Conservation (phyloP, 306 rosid species). For the Rubus parviflorus region DNA sequence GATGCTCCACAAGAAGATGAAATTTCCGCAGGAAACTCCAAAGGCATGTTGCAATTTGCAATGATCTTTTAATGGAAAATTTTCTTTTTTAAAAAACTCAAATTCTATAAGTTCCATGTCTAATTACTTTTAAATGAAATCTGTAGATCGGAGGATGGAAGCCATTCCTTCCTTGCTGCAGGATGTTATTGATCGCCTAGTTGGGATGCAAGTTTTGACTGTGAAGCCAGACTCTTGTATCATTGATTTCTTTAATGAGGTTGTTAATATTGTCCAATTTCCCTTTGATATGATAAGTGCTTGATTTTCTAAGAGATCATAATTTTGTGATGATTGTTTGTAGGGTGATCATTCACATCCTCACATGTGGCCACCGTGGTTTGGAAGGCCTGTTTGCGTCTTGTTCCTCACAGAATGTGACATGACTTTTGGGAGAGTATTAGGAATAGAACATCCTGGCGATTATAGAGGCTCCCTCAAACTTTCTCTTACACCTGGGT, state of each 20-base stretch:
- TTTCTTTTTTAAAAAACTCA: background rate
- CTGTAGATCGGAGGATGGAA: slow-evolving; percentile 76
- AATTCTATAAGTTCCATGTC: background rate
- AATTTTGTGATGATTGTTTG: slow-evolving; percentile 31
- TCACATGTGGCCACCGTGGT: slow-evolving; percentile 70
- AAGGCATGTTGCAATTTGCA: slow-evolving; percentile 49
- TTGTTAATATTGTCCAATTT: slow-evolving; percentile 22
- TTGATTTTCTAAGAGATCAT: slow-evolving; percentile 23
- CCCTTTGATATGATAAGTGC: background rate
- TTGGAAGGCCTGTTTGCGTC: slow-evolving; percentile 73
- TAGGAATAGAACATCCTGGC: slow-evolving; percentile 70
- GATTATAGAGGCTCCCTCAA: slow-evolving; percentile 68
- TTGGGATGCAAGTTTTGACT: slow-evolving; percentile 51
- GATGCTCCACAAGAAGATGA: slow-evolving; percentile 66
- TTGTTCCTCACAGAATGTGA: slow-evolving; percentile 88
- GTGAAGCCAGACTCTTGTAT: slow-evolving; percentile 92
- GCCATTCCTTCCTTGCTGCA: slow-evolving; percentile 75
- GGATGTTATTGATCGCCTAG: slow-evolving; percentile 67
- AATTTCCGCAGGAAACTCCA: slow-evolving; percentile 48
- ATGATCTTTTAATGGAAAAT: slow-evolving; percentile 22
- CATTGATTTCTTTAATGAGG: slow-evolving; percentile 90
- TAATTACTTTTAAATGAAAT: slow-evolving; percentile 26
- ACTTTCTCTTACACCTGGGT: slow-evolving; percentile 87
- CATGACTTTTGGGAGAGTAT: slow-evolving; percentile 73
- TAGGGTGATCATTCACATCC: slow-evolving; percentile 98